Base-by-base conservation (phyloP, 257 asterid species). In the Solanum clarkiae region DNA sequence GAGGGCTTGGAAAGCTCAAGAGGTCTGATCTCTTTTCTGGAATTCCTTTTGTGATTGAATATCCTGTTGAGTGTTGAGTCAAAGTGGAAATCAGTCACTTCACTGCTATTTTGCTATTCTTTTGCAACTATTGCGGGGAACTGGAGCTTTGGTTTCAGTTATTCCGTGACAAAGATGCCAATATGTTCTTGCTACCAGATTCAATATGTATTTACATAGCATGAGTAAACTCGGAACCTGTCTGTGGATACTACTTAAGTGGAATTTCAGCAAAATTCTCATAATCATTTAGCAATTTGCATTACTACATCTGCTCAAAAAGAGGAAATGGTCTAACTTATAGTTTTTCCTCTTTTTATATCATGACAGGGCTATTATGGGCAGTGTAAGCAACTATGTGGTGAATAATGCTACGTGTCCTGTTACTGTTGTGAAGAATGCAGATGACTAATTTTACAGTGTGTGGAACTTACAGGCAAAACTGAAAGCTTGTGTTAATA, bases 1-100 rank as follows among this genome's bases (percentile, higher is more conserved):
- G 99, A 87, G 99, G 98, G 17, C 98, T 96, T 81, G 99, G 99
- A 89, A 88, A 88, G 84, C 70, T 96, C 92, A 92, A 94, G 89
- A 93, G 98, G 99, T 95, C 44, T 71, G 85, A 22, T 69, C 70
- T 69, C 70, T 81, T 69, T 72, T 10, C 68, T 29, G 14, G 40
- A 51, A 40, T 20, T 24, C 7, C 16, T 36, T 36, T 55, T 80
- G 55, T 26, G 49, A 8, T 15, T 53, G 22, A 54, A 22, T 18
- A 15, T 20, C 32, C 6, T 81, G 60, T 84, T 83, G 24, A 22
- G 32, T 53, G 13, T 59, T 20, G 14, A 74, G 10, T 49, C 71
- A 75, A 20, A 74, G 8, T 51, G 62, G 20, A n/a, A 12, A 18
- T 4, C 5, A 47, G 60, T 22, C 56, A 22, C 60, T 75, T 75